phyloP scores from a whole-genome alignment of 305 asterid genomes.

The Fraxinus floribunda region DNA sequence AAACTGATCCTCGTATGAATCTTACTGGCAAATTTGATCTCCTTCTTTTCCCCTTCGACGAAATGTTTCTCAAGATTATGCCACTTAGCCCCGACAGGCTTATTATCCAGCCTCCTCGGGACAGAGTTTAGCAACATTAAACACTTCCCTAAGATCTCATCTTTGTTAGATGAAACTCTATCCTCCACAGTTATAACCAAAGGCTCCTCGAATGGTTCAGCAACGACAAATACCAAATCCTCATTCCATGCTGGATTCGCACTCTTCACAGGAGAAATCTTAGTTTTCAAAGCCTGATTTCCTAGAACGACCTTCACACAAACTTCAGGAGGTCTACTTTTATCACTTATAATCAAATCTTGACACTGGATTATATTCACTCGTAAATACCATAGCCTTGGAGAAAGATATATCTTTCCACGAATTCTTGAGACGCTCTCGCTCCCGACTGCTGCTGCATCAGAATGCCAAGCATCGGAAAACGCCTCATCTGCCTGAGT shows the following conservation, averaged over 20 bases:
- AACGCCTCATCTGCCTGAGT: constrained; percentile 88
- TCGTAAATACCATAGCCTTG: constrained; percentile 75
- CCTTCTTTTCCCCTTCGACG: constrained; percentile 52
- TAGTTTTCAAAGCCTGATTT: constrained; percentile 50
- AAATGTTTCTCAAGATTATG: constrained; percentile 64
- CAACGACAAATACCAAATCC: constrained; percentile 67
- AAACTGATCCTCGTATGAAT: constrained; percentile 67
- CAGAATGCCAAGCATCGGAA: constrained; percentile 85
- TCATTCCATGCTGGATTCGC: constrained; percentile 74
- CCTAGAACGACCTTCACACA: constrained; percentile 57
- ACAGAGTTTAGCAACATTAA: constrained; percentile 36
- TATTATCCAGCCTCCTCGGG: constrained; percentile 56
- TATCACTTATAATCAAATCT: constrained; percentile 60
- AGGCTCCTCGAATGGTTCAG: constrained; percentile 81
- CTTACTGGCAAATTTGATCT: constrained; percentile 67
- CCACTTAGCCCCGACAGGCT: constrained; percentile 66
- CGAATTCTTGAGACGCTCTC: constrained; percentile 59
- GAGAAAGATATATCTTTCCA: constrained; percentile 75
- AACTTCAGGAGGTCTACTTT: constrained; percentile 47
- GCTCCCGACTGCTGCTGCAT: constrained; percentile 61
- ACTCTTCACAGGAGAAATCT: constrained; percentile 34
- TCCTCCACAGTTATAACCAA: constrained; percentile 60
- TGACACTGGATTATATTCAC: constrained; percentile 78
- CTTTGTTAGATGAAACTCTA: constrained; percentile 36
- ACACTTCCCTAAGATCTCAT: constrained; percentile 52